A percentile compares a stretch with the other conserved stretches of the same genome.
These are phyloP conservation scores for Powellomyces hirtus DNA, from an alignment of 192 early-diverging fungal genomes.

Conservation along the genomic window DNA sequence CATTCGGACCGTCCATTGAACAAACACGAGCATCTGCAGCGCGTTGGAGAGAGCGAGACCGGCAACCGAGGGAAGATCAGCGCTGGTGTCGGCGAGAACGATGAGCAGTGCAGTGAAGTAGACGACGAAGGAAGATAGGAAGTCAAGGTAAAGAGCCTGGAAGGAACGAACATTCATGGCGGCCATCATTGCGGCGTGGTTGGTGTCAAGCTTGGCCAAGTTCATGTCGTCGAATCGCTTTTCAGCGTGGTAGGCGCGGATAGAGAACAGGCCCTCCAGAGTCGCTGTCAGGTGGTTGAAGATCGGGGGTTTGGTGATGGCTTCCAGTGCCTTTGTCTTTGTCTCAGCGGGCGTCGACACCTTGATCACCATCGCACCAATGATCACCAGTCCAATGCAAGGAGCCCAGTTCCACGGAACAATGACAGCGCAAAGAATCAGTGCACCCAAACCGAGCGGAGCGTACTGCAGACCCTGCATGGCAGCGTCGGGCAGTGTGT, in stretches of 20 bases:
- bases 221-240: conserved; percentile 57
- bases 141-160: conserved; percentile 53
- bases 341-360: conserved; percentile 33
- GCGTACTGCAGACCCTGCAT: conserved; percentile 53
- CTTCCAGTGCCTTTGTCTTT: conserved; percentile 42
- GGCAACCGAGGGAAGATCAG: conserved; percentile 44
- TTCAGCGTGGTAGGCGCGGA: conserved; percentile 63
- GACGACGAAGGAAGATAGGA: conserved; percentile 28
- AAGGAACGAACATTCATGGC: conserved; percentile 42
- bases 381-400: conserved; percentile 38
- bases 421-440: conserved; percentile 57
- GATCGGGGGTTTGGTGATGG: conserved; percentile 58
- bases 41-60: conserved; percentile 67
- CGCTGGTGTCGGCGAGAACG: conserved; percentile 28
- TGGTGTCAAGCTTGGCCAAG: conserved; percentile 53
- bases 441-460: conserved; percentile 51
- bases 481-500: conserved; percentile 48
- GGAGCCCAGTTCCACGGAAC: conserved; percentile 64
- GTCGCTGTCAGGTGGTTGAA: conserved; percentile 66
- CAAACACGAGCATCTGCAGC: conserved; percentile 63
- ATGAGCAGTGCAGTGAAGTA: conserved; percentile 56
- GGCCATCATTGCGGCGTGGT: conserved; percentile 58
- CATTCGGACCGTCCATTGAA: conserved; percentile 61
- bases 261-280: conserved; percentile 62
- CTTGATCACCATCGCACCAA: conserved; percentile 45